phyloP scores from a whole-genome alignment of 768 basidiomycete species.

The Xerocomellus intermedius region DNA sequence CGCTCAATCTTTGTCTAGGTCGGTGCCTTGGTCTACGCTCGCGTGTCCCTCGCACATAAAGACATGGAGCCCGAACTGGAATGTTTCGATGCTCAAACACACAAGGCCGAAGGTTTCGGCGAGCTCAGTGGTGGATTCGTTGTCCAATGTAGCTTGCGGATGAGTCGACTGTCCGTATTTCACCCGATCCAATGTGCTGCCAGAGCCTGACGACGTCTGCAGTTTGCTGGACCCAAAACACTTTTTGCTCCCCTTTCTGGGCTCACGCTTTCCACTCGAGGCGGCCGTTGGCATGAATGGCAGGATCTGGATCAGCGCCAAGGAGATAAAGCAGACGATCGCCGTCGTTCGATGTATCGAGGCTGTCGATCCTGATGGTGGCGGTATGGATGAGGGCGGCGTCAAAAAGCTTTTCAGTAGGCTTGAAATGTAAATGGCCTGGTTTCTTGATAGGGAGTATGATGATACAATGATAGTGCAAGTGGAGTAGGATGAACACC shows the following conservation, averaged over 20 bases:
- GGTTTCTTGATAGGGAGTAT: too few relatives aligned
- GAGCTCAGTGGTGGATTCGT: constrained; percentile 90
- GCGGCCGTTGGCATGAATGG: constrained; percentile 90
- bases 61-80: constrained; percentile 99
- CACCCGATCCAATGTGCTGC: constrained; percentile 1
- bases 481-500: constrained; percentile 3
- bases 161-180: constrained; percentile 75
- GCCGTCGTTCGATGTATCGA: constrained; percentile 78
- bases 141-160: constrained; percentile 74
- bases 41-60: constrained; percentile 90
- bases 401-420: constrained; percentile 53
- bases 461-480: constrained; percentile 2
- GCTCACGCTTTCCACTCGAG: constrained; percentile 82
- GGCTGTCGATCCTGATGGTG: constrained; percentile 73
- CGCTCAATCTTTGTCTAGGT: constrained; percentile 50
- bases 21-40: constrained; percentile 86
- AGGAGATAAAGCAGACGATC: constrained; percentile 71
- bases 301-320: constrained; percentile 83
- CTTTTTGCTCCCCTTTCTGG: constrained; percentile 79
- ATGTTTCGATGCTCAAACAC: constrained; percentile 92
- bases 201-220: constrained; percentile 6
- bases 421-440: too few relatives aligned
- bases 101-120: constrained; percentile 90
- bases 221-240: constrained; percentile 81
- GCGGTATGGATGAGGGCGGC: constrained; percentile 52